Percentiles rank a stretch among this genome's conserved stretches.
These are phyloP conservation scores for Penicilliopsis zonata DNA, from an alignment of 495 filamentous ascomycete genomes.

Conservation along the genomic window DNA sequence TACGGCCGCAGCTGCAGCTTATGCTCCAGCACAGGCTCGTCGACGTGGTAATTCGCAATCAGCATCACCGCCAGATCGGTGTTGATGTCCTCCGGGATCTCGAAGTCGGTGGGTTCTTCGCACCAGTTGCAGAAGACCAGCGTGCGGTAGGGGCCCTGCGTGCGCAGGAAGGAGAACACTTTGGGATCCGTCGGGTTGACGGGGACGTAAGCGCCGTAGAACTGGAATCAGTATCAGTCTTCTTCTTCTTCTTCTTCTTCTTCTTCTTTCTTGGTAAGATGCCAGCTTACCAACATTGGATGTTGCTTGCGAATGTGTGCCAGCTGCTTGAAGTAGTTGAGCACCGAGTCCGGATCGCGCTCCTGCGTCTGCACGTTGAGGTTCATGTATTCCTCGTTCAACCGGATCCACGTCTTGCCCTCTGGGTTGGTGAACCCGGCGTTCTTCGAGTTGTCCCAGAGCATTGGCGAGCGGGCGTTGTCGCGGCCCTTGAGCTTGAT, in stretches of 20 bases:
- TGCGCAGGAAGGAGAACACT: slow-evolving; percentile 9
- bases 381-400: slow-evolving; percentile 30
- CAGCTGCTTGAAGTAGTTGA: slow-evolving; percentile 29
- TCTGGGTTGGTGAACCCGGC: slow-evolving; percentile 27
- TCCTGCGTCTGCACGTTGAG: slow-evolving; percentile 30
- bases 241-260: not conserved
- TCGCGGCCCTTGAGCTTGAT: slow-evolving; percentile 27
- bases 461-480: slow-evolving; percentile 33
- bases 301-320: slow-evolving; percentile 31
- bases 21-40: slow-evolving; percentile 2
- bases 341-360: slow-evolving; percentile 15
- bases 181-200: slow-evolving; percentile 5
- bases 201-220: slow-evolving; percentile 8
- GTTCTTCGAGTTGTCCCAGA: slow-evolving; percentile 27
- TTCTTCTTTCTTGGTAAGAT: not conserved
- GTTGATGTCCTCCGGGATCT: slow-evolving; percentile 4
- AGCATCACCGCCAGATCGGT: slow-evolving; percentile 7
- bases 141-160: slow-evolving; percentile 6
- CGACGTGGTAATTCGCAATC: slow-evolving; percentile 5
- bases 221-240: slow-evolving; percentile 1
- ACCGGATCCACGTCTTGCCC: slow-evolving; percentile 38
- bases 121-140: slow-evolving; percentile 7
- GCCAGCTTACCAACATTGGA: slow-evolving; percentile 7
- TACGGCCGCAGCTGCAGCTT: slow-evolving; percentile 4
- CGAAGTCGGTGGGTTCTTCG: slow-evolving; percentile 1